A percentile compares a stretch with the other conserved stretches of the same genome.
Conservation (phyloP, 1,139 yeast genomes). For the Sugiyamaella xylanicola region DNA sequence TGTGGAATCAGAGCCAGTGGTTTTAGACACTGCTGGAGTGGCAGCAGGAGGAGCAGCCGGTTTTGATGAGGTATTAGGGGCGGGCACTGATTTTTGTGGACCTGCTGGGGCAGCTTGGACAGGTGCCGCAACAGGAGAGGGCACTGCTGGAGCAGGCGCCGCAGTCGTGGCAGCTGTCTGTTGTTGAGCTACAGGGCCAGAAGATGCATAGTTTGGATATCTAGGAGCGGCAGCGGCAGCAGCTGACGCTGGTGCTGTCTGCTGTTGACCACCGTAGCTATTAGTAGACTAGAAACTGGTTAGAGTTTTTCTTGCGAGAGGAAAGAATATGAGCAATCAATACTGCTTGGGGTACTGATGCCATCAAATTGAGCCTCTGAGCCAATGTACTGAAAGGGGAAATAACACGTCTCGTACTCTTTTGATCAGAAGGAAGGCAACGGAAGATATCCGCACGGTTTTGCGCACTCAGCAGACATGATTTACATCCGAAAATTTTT, state of each 20-base stretch:
- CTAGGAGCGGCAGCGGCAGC: slow-evolving; percentile 11
- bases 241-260: no score
- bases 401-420: not conserved
- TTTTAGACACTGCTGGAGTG: slow-evolving; percentile 18
- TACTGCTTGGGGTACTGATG: not conserved
- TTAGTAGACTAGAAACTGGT: slow-evolving; percentile 11
- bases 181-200: not conserved
- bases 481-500: slow-evolving; percentile 41
- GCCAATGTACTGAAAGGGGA: not conserved
- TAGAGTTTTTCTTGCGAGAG: not conserved
- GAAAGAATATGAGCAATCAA: not conserved
- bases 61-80: slow-evolving; percentile 33
- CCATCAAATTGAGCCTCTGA: no score
- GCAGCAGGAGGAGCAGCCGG: slow-evolving; percentile 36
- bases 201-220: slow-evolving; percentile 18
- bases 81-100: not conserved
- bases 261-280: slow-evolving; percentile 10
- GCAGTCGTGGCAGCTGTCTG: slow-evolving; percentile 20
- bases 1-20: no score
- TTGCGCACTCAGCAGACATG: slow-evolving; percentile 37
- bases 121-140: slow-evolving; percentile 32
- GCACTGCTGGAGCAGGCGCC: slow-evolving; percentile 24
- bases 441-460: slow-evolving; percentile 44
- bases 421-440: slow-evolving; percentile 50
- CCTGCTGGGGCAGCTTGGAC: slow-evolving; percentile 23